Percentiles rank a stretch among this genome's conserved stretches.
These are phyloP conservation scores for Canavalia ensiformis DNA, from an alignment of 306 rosid species.

Conservation along the genomic window DNA sequence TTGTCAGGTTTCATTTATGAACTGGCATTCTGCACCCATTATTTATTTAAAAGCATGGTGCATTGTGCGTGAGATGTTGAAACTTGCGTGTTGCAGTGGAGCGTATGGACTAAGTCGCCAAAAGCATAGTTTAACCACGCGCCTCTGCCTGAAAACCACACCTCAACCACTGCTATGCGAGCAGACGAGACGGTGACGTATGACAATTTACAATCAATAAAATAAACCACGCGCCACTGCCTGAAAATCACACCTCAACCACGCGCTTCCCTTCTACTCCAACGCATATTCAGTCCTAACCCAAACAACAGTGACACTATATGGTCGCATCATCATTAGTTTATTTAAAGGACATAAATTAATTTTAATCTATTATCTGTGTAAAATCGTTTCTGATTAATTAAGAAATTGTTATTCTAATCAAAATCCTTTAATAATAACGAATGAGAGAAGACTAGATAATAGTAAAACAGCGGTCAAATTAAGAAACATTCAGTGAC, in stretches of 20 bases:
- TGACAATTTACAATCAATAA: not conserved
- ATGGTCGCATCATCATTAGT: not conserved
- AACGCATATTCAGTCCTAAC: not conserved
- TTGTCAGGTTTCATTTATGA: conserved; percentile 19
- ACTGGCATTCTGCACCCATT: not conserved
- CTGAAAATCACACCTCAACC: conserved; percentile 9
- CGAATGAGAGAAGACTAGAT: not conserved
- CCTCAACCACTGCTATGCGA: not conserved
- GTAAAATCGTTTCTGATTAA: not conserved
- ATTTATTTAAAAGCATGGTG: not conserved
- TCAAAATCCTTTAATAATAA: not conserved
- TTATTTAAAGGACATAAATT: not conserved
- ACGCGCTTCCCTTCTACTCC: not conserved
- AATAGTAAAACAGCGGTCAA: not conserved
- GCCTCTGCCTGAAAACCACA: not conserved
- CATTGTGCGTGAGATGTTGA: not conserved
- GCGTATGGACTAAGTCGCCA: conserved; percentile 17
- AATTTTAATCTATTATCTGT: not conserved
- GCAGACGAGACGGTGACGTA: not conserved
- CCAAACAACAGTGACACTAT: not conserved
- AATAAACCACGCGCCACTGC: conserved; percentile 9
- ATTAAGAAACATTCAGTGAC: not conserved
- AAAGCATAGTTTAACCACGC: not conserved
- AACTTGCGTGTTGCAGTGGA: conserved; percentile 35
- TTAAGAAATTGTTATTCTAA: not conserved